Evolutionary conservation across 1,139 yeast species (phyloP), one percentile per base, ranked within the genome.

Genomic region (Petasospora rhodanensis): DNA sequence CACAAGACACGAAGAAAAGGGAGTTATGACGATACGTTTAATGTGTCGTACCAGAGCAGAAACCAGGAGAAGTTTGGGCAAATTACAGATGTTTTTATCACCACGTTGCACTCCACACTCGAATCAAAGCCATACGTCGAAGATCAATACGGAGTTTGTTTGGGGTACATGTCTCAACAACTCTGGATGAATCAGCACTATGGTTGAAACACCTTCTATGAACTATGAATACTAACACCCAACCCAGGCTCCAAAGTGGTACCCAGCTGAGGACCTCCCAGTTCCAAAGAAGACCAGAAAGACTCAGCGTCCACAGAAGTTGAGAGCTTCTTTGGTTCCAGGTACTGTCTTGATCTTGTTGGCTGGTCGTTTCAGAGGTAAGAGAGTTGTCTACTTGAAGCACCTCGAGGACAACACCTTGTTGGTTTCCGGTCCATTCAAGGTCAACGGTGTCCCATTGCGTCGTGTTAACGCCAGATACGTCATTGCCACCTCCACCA

Each of bases 341-440:
- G 98, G 98, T 70, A 84, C 98, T 64, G 96, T 91, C 59, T 79
- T 91, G 68, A 91, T 91, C 71, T 78, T 91, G 68, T 81, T 93
- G 70, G 97, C 98, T 63, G 98, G 99, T 69, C 89, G 96, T 75
- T 91, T 87, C 95, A 85, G 98, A 76, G 99, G 99, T 69, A 93
- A 91, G 87, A 91, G 99, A 77, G 98, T 91, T 61, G 97, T 91
- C 51, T 85, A 83, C 87, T 82, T 91, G 68, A 91, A 91, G 84
- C 74, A 82, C 73, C 80, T 93, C 67, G 97, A 87, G 75, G 98
- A 93, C 81, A 86, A 85, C 89, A 91, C 97, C 54, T 78, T 93
- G 64, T 84, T 91, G 66, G 96, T 91, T 53, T 74, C 96, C 48
- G 99, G 99, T 67, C 99, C 99, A 64, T 93, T 91, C 95, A 93